Conservation (phyloP, 2,329 filamentous ascomycete genomes). For the Botryosphaeria dothidea region DNA sequence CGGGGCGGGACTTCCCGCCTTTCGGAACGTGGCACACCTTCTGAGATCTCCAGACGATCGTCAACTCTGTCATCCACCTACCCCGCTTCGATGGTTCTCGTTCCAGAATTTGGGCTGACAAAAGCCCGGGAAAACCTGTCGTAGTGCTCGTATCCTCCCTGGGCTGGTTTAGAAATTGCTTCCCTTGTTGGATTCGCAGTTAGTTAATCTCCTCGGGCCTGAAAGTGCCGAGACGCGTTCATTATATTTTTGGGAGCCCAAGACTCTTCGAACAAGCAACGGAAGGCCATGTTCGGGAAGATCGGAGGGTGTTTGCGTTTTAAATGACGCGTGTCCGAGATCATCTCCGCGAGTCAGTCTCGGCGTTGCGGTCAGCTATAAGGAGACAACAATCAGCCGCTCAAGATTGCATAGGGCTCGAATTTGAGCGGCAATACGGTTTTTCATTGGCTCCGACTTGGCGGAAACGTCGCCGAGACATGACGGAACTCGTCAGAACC, state of each 20-base stretch:
- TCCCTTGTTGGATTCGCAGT: background rate
- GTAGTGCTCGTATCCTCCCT: background rate
- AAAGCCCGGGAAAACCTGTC: background rate
- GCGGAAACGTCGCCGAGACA: background rate
- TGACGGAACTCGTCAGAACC: background rate
- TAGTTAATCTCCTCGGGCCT: background rate
- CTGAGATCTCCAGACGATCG: background rate
- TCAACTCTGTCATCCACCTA: background rate
- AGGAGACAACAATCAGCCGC: background rate
- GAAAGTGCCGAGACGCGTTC: background rate
- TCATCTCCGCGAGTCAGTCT: slow-evolving; percentile 10
- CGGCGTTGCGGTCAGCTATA: slow-evolving; percentile 9
- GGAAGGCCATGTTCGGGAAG: background rate
- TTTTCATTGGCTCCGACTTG: slow-evolving; percentile 25
- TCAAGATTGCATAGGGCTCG: background rate
- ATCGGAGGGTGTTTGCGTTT: background rate
- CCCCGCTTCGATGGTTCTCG: background rate
- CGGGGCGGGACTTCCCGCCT: background rate
- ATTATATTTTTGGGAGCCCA: background rate
- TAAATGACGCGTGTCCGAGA: background rate
- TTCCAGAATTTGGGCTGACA: background rate
- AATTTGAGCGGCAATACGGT: background rate
- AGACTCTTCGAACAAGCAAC: background rate
- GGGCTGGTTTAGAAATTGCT: background rate
- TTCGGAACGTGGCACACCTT: background rate